Evolutionary conservation across 306 rosid genomes (phyloP), one percentile per base, ranked within the genome.

Genomic region (Cicer bijugum): DNA sequence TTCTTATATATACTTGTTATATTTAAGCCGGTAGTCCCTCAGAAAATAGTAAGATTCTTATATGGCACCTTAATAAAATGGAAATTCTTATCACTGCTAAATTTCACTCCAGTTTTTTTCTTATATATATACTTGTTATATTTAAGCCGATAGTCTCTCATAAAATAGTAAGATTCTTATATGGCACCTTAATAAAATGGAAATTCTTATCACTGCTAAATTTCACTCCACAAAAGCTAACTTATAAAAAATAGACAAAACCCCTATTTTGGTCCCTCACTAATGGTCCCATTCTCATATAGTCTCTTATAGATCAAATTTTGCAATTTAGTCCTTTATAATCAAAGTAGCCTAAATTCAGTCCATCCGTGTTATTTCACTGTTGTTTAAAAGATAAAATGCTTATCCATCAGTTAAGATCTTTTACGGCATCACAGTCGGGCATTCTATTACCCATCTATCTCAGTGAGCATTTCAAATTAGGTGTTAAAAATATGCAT

Each of bases 291-390:
- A 11, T 23, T 44, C 6, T 66, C 35, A 65, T 65, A 10, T 17
- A 43, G 15, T 64, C 51, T 5, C 52, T 33, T 33, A 7, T 6
- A 6, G 16, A 7, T 59, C 5, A 33, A 1, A 28, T 28, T 28
- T 59, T 28, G 10, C 66, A 28, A 65, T 65, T 65, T 65, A 6
- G 39, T 67, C 42, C 72, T n/a, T 66, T 52, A 20, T 20, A 67
- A 33, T 47, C 28, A 68, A 33, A 47, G 52, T 68, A n/a, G 58
- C 59, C 23, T 47, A 4, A 42, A 33, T 6, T 67, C 16, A 67
- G 28, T 67, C 20, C 43, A 28, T 67, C n/a, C 7, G 3, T 8
- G 8, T 9, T 46, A 28, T 23, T 12, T 46, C 52, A 67, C 9
- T 12, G 20, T 28, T 46, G 43, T 23, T 3, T 23, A 20, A 15